phyloP scores from a whole-genome alignment of 441 rosid species.

The Arabidopsis lyrata region DNA sequence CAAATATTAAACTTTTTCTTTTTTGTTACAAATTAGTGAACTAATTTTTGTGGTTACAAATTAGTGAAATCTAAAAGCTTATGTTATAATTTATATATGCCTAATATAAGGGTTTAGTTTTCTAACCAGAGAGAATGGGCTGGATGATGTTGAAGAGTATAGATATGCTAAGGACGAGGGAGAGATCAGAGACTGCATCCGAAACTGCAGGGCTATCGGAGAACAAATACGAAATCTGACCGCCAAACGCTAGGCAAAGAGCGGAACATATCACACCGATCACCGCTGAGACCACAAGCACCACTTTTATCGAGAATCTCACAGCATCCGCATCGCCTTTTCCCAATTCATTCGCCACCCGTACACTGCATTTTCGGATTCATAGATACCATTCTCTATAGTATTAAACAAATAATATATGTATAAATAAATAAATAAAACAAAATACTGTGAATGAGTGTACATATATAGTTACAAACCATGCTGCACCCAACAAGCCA shows the following conservation, averaged over 20 bases:
- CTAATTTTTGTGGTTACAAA: background rate
- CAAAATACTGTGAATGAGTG: background rate
- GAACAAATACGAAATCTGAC: constrained; percentile 56
- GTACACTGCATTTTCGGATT: constrained; percentile 53
- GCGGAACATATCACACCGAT: constrained; percentile 53
- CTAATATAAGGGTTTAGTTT: background rate
- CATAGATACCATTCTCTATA: background rate
- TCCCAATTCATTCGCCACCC: constrained; percentile 83
- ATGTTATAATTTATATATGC: background rate
- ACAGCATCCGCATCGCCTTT: constrained; percentile 63
- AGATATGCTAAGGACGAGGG: constrained; percentile 62
- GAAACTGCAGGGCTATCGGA: constrained; percentile 55
- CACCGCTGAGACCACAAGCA: constrained; percentile 44
- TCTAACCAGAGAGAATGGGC: constrained; percentile 65
- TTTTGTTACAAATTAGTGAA: background rate
- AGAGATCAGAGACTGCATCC: constrained; percentile 58
- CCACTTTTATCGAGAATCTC: constrained; percentile 61
- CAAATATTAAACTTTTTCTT: background rate
- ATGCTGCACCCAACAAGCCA: constrained; percentile 61
- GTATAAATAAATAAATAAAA: background rate
- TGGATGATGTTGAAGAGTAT: constrained; percentile 65
- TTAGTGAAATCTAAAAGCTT: background rate
- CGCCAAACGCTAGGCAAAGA: constrained; percentile 56
- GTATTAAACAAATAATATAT: constrained; percentile 2
- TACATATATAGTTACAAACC: constrained; percentile 46